These are phyloP conservation scores for Aspergillus funiculosus DNA, from an alignment of 495 filamentous ascomycete species.

Conservation along the genomic window DNA sequence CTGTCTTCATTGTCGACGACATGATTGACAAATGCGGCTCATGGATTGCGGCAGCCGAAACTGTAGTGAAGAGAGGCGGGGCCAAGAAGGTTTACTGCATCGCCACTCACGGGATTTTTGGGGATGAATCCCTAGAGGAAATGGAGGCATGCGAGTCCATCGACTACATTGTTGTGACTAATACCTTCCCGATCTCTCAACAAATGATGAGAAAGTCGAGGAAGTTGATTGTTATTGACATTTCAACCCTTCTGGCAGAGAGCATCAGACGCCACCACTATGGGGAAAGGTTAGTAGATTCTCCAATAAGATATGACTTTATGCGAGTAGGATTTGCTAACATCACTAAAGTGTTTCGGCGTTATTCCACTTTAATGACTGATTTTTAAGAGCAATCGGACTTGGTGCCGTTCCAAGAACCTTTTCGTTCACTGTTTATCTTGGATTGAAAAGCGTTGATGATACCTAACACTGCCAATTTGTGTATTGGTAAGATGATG, in stretches of 20 bases:
- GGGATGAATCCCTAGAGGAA: conserved; percentile 80
- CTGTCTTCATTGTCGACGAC: conserved; percentile 93
- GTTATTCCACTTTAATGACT: conserved; percentile 62
- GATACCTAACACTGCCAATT: conserved; percentile 5
- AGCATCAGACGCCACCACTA: conserved; percentile 95
- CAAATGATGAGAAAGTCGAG: conserved; percentile 61
- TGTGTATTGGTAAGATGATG: conserved; percentile 20
- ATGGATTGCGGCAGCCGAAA: conserved; percentile 98
- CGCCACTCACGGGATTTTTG: conserved; percentile 93
- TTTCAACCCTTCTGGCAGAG: conserved; percentile 81
- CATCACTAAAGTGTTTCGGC: conserved; percentile 65
- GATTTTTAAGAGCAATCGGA: conserved; percentile 10
- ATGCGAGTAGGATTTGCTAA: conserved; percentile 15
- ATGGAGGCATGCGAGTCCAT: conserved; percentile 90
- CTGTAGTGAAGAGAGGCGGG: conserved; percentile 84
- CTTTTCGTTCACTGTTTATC: neutral
- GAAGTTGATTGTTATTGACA: conserved; percentile 84
- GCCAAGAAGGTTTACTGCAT: conserved; percentile 96
- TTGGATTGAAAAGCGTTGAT: conserved; percentile 6
- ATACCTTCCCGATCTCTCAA: conserved; percentile 83
- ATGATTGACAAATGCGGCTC: conserved; percentile 97
- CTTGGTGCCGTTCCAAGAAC: neutral
- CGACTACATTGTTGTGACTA: conserved; percentile 89
- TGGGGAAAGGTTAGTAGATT: conserved; percentile 54
- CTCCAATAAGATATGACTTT: conserved; percentile 6